Conservation (phyloP, 2,329 filamentous ascomycete genomes). For the Pseudogymnoascus sp. region DNA sequence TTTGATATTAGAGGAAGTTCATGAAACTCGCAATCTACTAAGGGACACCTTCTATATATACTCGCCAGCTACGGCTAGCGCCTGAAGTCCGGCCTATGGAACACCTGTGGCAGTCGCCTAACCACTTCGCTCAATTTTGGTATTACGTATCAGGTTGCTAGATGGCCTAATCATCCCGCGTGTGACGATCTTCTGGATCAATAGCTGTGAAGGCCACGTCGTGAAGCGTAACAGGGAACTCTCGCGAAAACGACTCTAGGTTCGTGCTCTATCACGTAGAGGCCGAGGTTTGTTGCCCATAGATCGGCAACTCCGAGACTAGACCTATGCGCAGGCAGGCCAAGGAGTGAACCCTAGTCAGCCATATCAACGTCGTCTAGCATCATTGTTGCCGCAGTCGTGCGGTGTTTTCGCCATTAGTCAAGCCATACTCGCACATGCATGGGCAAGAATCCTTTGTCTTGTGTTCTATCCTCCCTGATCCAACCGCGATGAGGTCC, state of each 20-base stretch:
- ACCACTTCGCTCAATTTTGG: too few species aligned
- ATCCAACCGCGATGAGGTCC: background rate
- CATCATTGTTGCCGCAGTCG: background rate
- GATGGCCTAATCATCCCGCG: too few species aligned
- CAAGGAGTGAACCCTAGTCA: background rate
- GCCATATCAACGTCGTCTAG: background rate
- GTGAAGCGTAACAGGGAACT: background rate
- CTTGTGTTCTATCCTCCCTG: background rate
- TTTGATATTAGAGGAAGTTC: too few species aligned
- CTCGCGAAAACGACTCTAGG: background rate
- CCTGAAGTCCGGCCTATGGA: background rate
- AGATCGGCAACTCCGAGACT: background rate
- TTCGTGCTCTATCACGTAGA: background rate
- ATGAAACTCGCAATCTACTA: background rate
- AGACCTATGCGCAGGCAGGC: background rate
- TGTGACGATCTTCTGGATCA: background rate
- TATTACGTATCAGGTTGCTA: too few species aligned
- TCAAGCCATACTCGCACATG: background rate
- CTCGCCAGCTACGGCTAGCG: background rate
- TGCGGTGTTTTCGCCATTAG: background rate
- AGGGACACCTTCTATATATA: background rate
- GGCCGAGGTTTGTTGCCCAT: background rate
- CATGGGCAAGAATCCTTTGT: background rate
- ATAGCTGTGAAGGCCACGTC: background rate
- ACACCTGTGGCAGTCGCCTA: background rate